Percentiles rank a stretch among this genome's conserved stretches.
Evolutionary conservation across 1,284 basidiomycete species (phyloP).

Genomic region (Heliocybe sulcata): DNA sequence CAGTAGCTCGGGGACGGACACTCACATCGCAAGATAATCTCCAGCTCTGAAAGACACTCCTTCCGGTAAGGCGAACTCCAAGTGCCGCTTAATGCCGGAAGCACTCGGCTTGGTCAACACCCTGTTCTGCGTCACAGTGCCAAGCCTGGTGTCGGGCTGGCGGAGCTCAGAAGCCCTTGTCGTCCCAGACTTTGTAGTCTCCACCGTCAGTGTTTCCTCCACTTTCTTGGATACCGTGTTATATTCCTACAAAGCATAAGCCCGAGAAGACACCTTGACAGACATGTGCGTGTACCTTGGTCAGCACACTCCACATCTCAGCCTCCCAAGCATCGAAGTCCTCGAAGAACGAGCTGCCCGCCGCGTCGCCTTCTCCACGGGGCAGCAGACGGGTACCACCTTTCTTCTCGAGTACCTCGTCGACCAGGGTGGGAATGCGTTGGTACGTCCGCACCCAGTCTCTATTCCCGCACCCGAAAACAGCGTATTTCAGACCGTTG

Average conservation of each 20-base stretch:
- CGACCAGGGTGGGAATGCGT: slow-evolving; percentile 38
- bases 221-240: slow-evolving; percentile 13
- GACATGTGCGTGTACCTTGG: slow-evolving; percentile 17
- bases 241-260: slow-evolving; percentile 21
- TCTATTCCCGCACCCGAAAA: slow-evolving; percentile 48
- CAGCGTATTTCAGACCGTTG: slow-evolving; percentile 32
- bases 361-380: slow-evolving; percentile 36
- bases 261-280: slow-evolving; percentile 5
- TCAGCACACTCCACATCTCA: slow-evolving; percentile 31
- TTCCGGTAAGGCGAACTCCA: slow-evolving; percentile 36
- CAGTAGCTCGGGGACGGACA: neutral
- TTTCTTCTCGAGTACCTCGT: slow-evolving; percentile 27
- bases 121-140: slow-evolving; percentile 31
- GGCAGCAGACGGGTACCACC: slow-evolving; percentile 34
- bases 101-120: slow-evolving; percentile 30
- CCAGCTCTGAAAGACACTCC: slow-evolving; percentile 34
- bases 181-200: slow-evolving; percentile 25
- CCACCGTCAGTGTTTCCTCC: slow-evolving; percentile 21
- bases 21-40: slow-evolving; percentile 42
- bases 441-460: slow-evolving; percentile 49
- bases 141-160: slow-evolving; percentile 31
- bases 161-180: slow-evolving; percentile 29
- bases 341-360: slow-evolving; percentile 36
- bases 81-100: slow-evolving; percentile 30
- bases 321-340: slow-evolving; percentile 38